These are phyloP conservation scores for Symbiotaphrina buchneri DNA, from an alignment of 495 filamentous ascomycete species.

Conservation along the genomic window DNA sequence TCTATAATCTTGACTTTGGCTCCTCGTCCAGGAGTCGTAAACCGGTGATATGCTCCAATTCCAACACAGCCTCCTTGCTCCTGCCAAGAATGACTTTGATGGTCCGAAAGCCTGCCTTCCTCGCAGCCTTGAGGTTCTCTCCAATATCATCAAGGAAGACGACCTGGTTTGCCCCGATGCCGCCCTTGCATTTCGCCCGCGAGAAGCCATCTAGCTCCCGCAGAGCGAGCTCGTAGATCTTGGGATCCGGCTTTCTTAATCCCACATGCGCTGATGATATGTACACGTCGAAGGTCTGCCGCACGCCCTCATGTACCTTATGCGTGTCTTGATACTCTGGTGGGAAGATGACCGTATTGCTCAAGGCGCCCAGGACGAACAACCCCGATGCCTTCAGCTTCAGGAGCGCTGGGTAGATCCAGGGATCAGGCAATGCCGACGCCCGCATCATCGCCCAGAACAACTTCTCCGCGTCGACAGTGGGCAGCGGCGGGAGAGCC, in stretches of 20 bases:
- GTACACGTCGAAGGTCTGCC: slow-evolving; percentile 55
- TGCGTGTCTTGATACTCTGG: slow-evolving; percentile 32
- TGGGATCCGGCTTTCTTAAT: slow-evolving; percentile 64
- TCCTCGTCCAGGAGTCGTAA: slow-evolving; percentile 26
- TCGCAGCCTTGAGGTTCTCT: slow-evolving; percentile 69
- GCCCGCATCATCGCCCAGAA: slow-evolving; percentile 86
- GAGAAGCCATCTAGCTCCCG: slow-evolving; percentile 34
- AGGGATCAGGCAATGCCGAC: slow-evolving; percentile 50
- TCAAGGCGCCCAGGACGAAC: slow-evolving; percentile 61
- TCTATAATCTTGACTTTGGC: slow-evolving; percentile 3
- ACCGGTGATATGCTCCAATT: slow-evolving; percentile 37
- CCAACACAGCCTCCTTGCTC: slow-evolving; percentile 50
- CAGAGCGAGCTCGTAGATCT: slow-evolving; percentile 58
- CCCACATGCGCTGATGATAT: slow-evolving; percentile 71
- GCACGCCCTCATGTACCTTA: slow-evolving; percentile 21
- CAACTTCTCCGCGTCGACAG: slow-evolving; percentile 55
- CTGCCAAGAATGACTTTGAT: slow-evolving; percentile 65
- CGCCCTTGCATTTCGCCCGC: slow-evolving; percentile 26
- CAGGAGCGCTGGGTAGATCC: slow-evolving; percentile 69
- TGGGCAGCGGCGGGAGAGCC: slow-evolving; percentile 35
- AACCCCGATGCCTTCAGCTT: slow-evolving; percentile 34
- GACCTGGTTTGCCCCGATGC: slow-evolving; percentile 40
- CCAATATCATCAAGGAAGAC: slow-evolving; percentile 94
- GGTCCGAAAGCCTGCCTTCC: slow-evolving; percentile 51
- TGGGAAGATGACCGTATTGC: slow-evolving; percentile 74